phyloP scores from a whole-genome alignment of 1,284 basidiomycete species.

The Cronartium ribicola region DNA sequence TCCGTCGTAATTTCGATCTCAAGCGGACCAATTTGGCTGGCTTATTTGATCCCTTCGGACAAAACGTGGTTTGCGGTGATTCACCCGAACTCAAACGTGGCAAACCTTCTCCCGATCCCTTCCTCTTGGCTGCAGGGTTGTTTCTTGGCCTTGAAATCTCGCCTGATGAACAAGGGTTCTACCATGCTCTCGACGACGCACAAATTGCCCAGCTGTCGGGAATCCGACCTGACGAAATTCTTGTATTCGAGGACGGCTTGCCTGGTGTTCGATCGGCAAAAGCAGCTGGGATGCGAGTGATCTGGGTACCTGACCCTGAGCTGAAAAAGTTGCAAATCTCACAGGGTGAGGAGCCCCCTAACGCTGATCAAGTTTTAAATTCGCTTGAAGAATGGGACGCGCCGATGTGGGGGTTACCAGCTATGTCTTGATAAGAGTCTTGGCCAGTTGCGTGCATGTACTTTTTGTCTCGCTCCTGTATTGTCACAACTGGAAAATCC shows the following conservation, averaged over 20 bases:
- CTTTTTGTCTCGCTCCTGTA: too few species aligned
- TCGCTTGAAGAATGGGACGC: slow-evolving; percentile 29
- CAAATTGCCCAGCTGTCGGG: slow-evolving; percentile 45
- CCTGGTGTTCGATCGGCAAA: slow-evolving; percentile 27
- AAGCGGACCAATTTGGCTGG: slow-evolving; percentile 47
- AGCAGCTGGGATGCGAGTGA: slow-evolving; percentile 33
- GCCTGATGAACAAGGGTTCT: slow-evolving; percentile 43
- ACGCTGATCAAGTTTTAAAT: slow-evolving; percentile 16
- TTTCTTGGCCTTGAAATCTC: slow-evolving; percentile 46
- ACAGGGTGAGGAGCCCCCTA: background rate
- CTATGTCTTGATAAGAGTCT: background rate
- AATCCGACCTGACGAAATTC: slow-evolving; percentile 47
- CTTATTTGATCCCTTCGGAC: slow-evolving; percentile 48
- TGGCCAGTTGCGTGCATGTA: too few species aligned
- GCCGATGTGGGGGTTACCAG: slow-evolving; percentile 6
- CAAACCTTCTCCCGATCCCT: slow-evolving; percentile 51
- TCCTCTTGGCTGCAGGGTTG: slow-evolving; percentile 49
- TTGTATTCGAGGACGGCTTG: slow-evolving; percentile 51
- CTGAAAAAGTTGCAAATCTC: slow-evolving; percentile 14
- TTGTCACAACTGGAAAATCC: too few species aligned
- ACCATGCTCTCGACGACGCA: slow-evolving; percentile 11
- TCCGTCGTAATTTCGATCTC: slow-evolving; percentile 49
- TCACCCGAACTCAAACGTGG: slow-evolving; percentile 48
- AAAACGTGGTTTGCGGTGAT: slow-evolving; percentile 50
- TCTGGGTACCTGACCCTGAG: slow-evolving; percentile 37